Evolutionary conservation across 2,329 filamentous ascomycete genomes (phyloP).

Genomic region (Aureobasidium sp.): DNA sequence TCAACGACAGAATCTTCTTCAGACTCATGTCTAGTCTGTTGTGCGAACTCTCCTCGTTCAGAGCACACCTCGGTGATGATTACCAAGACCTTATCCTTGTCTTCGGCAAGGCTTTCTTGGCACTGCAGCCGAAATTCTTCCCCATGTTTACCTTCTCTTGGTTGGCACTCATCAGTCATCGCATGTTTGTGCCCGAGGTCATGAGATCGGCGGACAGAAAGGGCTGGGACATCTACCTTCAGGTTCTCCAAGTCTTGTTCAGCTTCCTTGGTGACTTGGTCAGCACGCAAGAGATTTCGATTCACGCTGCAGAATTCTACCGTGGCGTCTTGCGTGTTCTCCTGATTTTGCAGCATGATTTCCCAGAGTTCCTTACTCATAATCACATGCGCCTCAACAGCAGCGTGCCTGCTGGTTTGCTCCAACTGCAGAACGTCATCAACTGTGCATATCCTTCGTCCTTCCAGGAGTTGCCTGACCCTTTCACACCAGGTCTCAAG

Average conservation of each 20-base stretch:
- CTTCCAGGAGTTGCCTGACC: slow-evolving; percentile 59
- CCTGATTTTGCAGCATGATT: slow-evolving; percentile 85
- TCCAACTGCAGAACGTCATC: slow-evolving; percentile 82
- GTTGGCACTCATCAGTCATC: slow-evolving; percentile 75
- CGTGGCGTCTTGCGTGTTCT: slow-evolving; percentile 76
- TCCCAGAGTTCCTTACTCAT: slow-evolving; percentile 83
- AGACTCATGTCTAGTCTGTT: slow-evolving; percentile 79
- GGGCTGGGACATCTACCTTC: slow-evolving; percentile 71
- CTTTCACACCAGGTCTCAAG: slow-evolving; percentile 65
- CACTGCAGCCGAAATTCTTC: slow-evolving; percentile 68
- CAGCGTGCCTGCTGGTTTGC: slow-evolving; percentile 73
- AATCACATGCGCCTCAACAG: slow-evolving; percentile 78
- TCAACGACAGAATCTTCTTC: slow-evolving; percentile 87
- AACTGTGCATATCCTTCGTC: slow-evolving; percentile 70
- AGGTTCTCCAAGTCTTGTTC: slow-evolving; percentile 43
- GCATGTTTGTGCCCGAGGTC: slow-evolving; percentile 73
- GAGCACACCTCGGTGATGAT: slow-evolving; percentile 23
- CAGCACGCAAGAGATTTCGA: slow-evolving; percentile 62
- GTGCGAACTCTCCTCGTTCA: slow-evolving; percentile 53
- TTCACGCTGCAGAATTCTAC: slow-evolving; percentile 74
- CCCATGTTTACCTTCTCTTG: slow-evolving; percentile 81
- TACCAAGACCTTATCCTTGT: slow-evolving; percentile 52
- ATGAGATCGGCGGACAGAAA: slow-evolving; percentile 59
- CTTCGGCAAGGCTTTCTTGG: slow-evolving; percentile 63
- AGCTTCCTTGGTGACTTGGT: slow-evolving; percentile 71